Conservation (phyloP, 176 grass and related monocot genomes). For the Oryza officinalis region DNA sequence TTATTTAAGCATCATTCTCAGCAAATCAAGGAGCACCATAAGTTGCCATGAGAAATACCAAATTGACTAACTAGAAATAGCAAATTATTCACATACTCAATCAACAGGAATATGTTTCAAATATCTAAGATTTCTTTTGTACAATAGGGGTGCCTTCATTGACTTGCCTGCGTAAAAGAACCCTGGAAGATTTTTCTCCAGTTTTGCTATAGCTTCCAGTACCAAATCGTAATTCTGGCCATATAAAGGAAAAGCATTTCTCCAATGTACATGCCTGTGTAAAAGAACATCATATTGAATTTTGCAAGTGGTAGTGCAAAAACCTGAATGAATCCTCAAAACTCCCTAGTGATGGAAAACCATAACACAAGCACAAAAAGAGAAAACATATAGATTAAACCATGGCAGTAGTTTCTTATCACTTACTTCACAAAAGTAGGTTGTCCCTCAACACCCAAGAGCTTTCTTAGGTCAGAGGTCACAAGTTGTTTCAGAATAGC, state of each 20-base stretch:
- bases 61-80: background rate
- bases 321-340: background rate
- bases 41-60: background rate
- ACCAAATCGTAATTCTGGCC: slow-evolving; percentile 69
- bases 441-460: slow-evolving; percentile 71
- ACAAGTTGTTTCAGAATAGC: slow-evolving; percentile 73
- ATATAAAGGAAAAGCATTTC: slow-evolving; percentile 97
- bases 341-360: slow-evolving; percentile 10
- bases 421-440: slow-evolving; percentile 91
- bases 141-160: slow-evolving; percentile 7
- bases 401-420: background rate
- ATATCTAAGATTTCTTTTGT: slow-evolving; percentile 21
- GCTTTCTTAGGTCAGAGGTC: slow-evolving; percentile 73
- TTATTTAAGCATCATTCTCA: background rate
- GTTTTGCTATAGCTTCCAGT: slow-evolving; percentile 90
- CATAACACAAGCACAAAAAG: background rate
- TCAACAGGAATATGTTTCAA: background rate
- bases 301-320: background rate
- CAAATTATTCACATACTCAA: background rate
- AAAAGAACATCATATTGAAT: slow-evolving; percentile 23
- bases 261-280: slow-evolving; percentile 91
- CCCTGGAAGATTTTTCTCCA: slow-evolving; percentile 91
- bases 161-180: slow-evolving; percentile 97
- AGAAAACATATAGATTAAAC: background rate
- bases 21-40: background rate